Conservation (phyloP, 2,329 filamentous ascomycete genomes). For the Fusarium clavum region DNA sequence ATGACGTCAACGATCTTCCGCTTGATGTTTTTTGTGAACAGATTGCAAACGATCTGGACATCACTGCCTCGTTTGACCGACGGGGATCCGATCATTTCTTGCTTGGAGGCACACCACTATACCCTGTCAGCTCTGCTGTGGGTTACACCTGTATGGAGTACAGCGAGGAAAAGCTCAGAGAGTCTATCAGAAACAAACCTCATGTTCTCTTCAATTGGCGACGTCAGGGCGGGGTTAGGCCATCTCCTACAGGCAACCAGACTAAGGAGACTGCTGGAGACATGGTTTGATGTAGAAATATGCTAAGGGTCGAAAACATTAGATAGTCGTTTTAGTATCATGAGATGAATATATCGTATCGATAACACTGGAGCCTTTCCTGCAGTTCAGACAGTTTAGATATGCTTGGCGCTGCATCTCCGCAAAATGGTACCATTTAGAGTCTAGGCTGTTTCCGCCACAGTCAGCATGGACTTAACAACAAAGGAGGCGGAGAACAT, state of each 20-base stretch:
- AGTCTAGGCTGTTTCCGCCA: not conserved
- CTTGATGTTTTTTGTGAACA: constrained; percentile 82
- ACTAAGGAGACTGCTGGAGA: not conserved
- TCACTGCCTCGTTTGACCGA: constrained; percentile 68
- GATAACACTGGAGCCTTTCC: not conserved
- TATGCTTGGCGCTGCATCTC: not conserved
- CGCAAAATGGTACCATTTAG: not conserved
- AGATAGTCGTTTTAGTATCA: not conserved
- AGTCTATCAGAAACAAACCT: constrained; percentile 56
- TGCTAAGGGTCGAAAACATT: not conserved
- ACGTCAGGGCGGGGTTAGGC: not conserved
- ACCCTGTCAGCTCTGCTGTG: constrained; percentile 60
- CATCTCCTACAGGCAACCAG: not conserved
- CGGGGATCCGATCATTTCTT: constrained; percentile 48
- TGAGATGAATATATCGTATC: not conserved
- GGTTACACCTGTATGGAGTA: constrained; percentile 53
- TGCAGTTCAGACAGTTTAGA: not conserved
- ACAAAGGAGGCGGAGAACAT: not conserved
- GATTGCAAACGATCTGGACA: constrained; percentile 78
- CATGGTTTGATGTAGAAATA: not conserved
- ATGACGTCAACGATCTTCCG: constrained; percentile 84
- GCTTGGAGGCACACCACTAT: constrained; percentile 58
- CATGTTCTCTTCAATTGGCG: constrained; percentile 50
- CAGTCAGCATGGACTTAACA: not conserved
- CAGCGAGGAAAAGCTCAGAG: constrained; percentile 53